Evolutionary conservation across 2,329 filamentous ascomycete species (phyloP), one percentile per base, ranked within the genome.

Genomic region (Penicillium italicum): DNA sequence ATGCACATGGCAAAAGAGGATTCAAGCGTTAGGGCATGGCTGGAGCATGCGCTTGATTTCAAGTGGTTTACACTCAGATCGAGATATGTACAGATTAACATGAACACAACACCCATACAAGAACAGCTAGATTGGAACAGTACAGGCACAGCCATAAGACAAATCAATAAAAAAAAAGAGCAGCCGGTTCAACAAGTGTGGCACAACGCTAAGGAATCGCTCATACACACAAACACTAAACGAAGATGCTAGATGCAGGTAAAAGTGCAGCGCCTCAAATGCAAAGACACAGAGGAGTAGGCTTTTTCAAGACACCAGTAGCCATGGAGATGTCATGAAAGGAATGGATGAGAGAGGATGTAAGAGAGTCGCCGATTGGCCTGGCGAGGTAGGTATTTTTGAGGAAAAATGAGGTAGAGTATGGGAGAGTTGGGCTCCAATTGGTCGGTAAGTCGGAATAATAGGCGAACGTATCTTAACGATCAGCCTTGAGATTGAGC

Each of bases 401-500:
- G n/a, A 34, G 28, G 28, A 33, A 18, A 14, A 11, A 40, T 41
- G 10, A 30, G 26, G 41, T 34, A 31, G 36, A 14, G 47, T 42
- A 22, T 36, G 38, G 37, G 30, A 36, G 48, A 51, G 22, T 26
- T 51, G 40, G 30, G 30, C 48, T 51, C 30, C 28, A 18, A 34
- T 18, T 14, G 18, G 26, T 44, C 20, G 49, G 44, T 24, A 53
- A 20, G 45, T 47, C 37, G 31, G 22, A 50, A 41, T 10, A 18
- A 26, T 41, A 22, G 48, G 34, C 38, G 38, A 51, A 20, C 36
- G 20, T 30, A 14, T 18, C 18, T 57, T 44, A 69, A 55, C 64
- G 66, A n/a, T 66, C 65, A 16, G 66, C 65, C 26, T 72, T 56
- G 34, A 77, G 64, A 59, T 77, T 76, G 48, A 77, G 63, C 74